These are phyloP conservation scores for Clavariopsis aquatica DNA, from an alignment of 495 filamentous ascomycete species.

Conservation along the genomic window DNA sequence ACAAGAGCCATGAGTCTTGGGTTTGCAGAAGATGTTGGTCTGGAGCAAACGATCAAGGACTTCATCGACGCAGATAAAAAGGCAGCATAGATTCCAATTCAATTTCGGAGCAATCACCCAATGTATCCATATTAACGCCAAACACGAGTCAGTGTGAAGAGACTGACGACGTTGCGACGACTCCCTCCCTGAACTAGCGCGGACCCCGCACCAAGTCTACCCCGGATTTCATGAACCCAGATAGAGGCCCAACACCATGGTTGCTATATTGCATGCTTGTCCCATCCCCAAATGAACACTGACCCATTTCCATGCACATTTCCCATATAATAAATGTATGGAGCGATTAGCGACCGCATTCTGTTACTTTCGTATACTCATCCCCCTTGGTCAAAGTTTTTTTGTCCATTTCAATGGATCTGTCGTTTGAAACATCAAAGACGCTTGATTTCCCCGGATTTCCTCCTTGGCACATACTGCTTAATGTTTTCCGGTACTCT, in stretches of 20 bases:
- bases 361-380: not conserved
- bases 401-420: no score
- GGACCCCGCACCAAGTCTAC: slow-evolving; percentile 21
- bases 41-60: slow-evolving; percentile 37
- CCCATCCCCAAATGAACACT: no score
- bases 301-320: no score
- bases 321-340: no score
- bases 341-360: not conserved
- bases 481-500: slow-evolving; percentile 20
- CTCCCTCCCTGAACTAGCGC: not conserved
- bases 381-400: no score
- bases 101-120: not conserved
- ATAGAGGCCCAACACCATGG: not conserved
- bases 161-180: not conserved
- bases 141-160: not conserved
- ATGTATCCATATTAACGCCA: not conserved
- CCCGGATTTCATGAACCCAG: slow-evolving; percentile 24
- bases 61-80: slow-evolving; percentile 31
- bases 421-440: not conserved
- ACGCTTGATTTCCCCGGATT: not conserved
- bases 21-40: slow-evolving; percentile 36
- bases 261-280: not conserved
- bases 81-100: not conserved
- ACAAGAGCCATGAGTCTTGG: slow-evolving; percentile 32
- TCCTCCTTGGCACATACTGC: slow-evolving; percentile 22